Evolutionary conservation across 345 rosid genomes (phyloP).

Genomic region (Populus ilicifolia): DNA sequence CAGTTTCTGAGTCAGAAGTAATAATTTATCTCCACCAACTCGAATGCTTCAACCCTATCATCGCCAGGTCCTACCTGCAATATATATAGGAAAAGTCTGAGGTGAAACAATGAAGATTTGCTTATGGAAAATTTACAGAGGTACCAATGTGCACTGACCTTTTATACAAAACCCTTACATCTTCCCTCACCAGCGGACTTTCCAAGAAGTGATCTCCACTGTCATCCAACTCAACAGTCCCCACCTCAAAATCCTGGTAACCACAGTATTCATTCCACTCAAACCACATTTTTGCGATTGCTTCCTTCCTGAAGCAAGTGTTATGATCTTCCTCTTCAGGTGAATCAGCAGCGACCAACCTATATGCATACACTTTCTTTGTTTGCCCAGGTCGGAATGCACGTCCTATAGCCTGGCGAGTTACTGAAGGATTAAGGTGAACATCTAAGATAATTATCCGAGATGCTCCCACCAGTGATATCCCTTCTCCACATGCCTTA

Average conservation of each 20-base stretch:
- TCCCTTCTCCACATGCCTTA: slow-evolving; percentile 94
- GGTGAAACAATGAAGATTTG: not conserved
- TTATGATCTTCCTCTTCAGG: slow-evolving; percentile 68
- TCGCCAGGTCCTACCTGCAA: slow-evolving; percentile 26
- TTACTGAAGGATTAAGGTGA: slow-evolving; percentile 90
- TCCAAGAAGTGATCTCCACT: slow-evolving; percentile 64
- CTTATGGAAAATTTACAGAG: not conserved
- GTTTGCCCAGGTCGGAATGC: slow-evolving; percentile 85
- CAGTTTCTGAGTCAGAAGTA: not conserved
- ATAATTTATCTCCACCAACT: not conserved
- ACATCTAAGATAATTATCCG: slow-evolving; percentile 75
- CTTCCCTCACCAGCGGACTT: slow-evolving; percentile 51
- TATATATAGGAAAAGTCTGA: slow-evolving; percentile 11
- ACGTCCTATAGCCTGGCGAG: slow-evolving; percentile 90
- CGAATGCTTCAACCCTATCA: not conserved
- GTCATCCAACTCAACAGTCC: slow-evolving; percentile 45
- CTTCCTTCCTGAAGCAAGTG: slow-evolving; percentile 68
- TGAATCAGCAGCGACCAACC: slow-evolving; percentile 71
- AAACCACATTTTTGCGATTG: slow-evolving; percentile 85
- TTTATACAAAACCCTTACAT: slow-evolving; percentile 58
- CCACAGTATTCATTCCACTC: slow-evolving; percentile 79
- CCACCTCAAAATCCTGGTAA: slow-evolving; percentile 45
- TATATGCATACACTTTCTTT: slow-evolving; percentile 68
- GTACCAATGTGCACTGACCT: slow-evolving; percentile 42
- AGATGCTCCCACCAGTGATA: slow-evolving; percentile 89